Evolutionary conservation across 768 basidiomycete genomes (phyloP).

Genomic region (Amanita brunnescens): DNA sequence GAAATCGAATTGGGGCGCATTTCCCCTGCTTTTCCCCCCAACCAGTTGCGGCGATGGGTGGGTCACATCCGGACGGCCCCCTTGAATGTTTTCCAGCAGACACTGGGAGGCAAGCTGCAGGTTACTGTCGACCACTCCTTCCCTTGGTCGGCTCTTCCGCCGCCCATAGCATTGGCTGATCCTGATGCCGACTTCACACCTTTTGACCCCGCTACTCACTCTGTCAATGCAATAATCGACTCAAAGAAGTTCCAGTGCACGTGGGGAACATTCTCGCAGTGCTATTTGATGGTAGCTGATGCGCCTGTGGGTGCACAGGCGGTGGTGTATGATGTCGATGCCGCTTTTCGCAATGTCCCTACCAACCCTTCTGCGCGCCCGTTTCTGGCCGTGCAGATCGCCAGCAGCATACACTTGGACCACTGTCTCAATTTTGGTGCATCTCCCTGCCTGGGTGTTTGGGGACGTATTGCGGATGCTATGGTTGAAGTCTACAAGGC

Average conservation of each 20-base stretch:
- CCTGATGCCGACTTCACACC: background rate
- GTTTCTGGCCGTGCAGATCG: constrained; percentile 16
- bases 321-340: constrained; percentile 28
- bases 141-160: background rate
- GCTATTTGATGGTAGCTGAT: constrained; percentile 16
- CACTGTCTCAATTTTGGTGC: constrained; percentile 20
- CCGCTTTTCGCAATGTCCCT: constrained; percentile 26
- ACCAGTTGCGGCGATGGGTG: constrained; percentile 11
- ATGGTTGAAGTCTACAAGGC: constrained; percentile 15
- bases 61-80: constrained; percentile 20
- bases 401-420: constrained; percentile 20
- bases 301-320: constrained; percentile 25
- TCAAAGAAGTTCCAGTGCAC: constrained; percentile 16
- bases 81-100: constrained; percentile 17
- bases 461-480: constrained; percentile 23
- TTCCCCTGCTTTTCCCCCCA: constrained; percentile 8
- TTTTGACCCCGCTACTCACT: constrained; percentile 5
- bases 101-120: constrained; percentile 12
- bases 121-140: constrained; percentile 21
- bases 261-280: constrained; percentile 24
- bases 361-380: constrained; percentile 19
- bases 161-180: background rate
- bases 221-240: constrained; percentile 20
- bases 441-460: constrained; percentile 19
- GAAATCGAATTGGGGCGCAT: constrained; percentile 12